phyloP scores from a whole-genome alignment of 148 eudicot genomes.

The Euryodendron excelsum region DNA sequence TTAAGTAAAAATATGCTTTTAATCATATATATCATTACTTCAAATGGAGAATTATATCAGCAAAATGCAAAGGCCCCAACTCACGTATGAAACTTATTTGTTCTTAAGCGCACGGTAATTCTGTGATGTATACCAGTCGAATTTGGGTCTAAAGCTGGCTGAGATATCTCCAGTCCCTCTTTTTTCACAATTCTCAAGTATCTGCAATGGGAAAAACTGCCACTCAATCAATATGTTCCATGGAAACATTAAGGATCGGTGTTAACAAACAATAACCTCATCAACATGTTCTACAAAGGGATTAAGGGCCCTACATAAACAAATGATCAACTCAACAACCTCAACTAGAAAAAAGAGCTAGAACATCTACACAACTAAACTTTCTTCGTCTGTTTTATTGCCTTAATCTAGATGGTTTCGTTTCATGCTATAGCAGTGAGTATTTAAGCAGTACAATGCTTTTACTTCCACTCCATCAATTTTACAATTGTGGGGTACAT shows the following conservation, averaged over 20 bases:
- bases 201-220: conserved; percentile 35
- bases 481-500: not conserved
- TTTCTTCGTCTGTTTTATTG: not conserved
- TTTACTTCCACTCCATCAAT: not conserved
- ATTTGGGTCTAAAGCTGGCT: conserved; percentile 91
- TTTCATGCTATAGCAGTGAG: not conserved
- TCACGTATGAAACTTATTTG: conserved; percentile 65
- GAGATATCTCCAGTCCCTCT: conserved; percentile 85
- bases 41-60: not conserved
- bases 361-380: not conserved
- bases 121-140: conserved; percentile 97
- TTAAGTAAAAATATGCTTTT: conserved; percentile 16
- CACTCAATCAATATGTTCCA: not conserved
- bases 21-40: conserved; percentile 11
- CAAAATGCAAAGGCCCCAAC: not conserved
- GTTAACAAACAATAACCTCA: not conserved
- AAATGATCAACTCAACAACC: not conserved
- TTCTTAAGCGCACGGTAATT: conserved; percentile 71
- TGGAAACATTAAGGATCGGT: not conserved
- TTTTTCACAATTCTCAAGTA: conserved; percentile 75
- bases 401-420: not conserved
- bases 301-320: not conserved
- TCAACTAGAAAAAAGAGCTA: not conserved
- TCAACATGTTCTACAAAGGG: not conserved
- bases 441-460: not conserved